Base-by-base conservation (phyloP, 2,329 filamentous ascomycete species). In the Colletotrichum incanum region DNA sequence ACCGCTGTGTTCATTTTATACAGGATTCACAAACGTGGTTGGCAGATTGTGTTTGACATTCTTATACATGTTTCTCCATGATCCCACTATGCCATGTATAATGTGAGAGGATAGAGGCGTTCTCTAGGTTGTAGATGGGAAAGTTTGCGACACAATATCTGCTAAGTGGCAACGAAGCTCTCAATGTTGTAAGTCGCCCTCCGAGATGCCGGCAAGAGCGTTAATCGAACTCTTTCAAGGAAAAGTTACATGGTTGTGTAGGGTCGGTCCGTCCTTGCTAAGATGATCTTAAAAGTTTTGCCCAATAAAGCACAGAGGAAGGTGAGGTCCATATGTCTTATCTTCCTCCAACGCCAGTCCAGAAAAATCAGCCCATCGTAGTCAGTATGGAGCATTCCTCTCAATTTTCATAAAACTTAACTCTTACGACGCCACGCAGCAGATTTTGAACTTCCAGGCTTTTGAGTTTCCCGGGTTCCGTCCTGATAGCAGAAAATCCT, bases 281-380 rank as follows among this genome's bases (percentile, higher is more conserved):
- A 26, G 11, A 26, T 6, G n/a, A 14, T 14, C 14, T 6, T 1
- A 5, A 1, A 16, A 16, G 0, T 26, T 6, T 2, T 14, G 8
- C n/a, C 1, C 11, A 2, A 2, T 26, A 9, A 26, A 5, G n/a
- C 6, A 49, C 20, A 11, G 9, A 6, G 23, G 47, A 9, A 16
- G 11, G 47, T 6, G 6, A 16, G 12, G 8, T 2, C 7, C 9
- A 12, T 49, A 23, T 23, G n/a, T 14, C 7, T 49, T 26, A 4
- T 49, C n/a, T 49, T 49, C 1, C n/a, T 49, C 6, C 12, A 11
- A 6, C n/a, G 11, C 23, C 12, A 26, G 23, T 26, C 3, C 12
- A 16, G n/a, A 5, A 12, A 26, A 49, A 49, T 3, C 14, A 0
- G 5, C 14, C 2, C 11, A 26, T 49, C n/a, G 8, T 18, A 31